These are phyloP conservation scores for Picochlorum costavermella DNA, from an alignment of 139 green algal species.

Conservation along the genomic window DNA sequence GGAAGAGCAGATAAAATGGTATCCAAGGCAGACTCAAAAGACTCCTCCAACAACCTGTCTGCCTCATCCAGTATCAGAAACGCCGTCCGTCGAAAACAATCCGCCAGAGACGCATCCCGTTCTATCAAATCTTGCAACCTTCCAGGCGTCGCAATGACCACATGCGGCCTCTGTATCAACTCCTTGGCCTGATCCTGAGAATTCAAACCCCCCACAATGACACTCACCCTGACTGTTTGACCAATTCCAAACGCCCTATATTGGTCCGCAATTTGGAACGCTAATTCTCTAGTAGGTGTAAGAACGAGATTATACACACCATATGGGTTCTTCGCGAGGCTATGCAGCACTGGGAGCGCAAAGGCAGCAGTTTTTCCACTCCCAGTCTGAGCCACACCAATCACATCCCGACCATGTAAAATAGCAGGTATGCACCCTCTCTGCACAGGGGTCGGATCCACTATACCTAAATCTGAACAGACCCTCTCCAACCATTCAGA, in stretches of 20 bases:
- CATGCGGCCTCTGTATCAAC: conserved; percentile 70
- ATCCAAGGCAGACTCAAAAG: conserved; percentile 66
- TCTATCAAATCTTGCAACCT: conserved; percentile 58
- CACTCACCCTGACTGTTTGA: conserved; percentile 58
- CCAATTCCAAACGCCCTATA: conserved; percentile 78
- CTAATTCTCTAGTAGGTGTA: conserved; percentile 92
- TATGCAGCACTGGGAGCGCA: conserved; percentile 90
- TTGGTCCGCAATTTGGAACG: conserved; percentile 89
- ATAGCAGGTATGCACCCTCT: conserved; percentile 74
- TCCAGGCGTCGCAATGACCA: conserved; percentile 93
- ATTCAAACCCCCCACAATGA: conserved; percentile 89
- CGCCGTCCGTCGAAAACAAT: conserved; percentile 27
- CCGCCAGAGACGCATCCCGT: conserved; percentile 24
- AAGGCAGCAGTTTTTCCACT: conserved; percentile 96
- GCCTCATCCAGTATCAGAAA: conserved; percentile 95
- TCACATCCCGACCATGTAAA: conserved; percentile 71
- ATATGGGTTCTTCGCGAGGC: conserved; percentile 78
- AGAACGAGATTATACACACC: conserved; percentile 88
- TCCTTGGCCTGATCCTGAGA: conserved; percentile 64
- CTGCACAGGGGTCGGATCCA: conserved; percentile 59
- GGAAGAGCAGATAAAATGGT: conserved; percentile 38
- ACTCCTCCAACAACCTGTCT: conserved; percentile 80
- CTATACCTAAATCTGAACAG: conserved; percentile 50
- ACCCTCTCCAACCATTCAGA: conserved; percentile 64
- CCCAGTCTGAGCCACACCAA: conserved; percentile 88